phyloP scores from a whole-genome alignment of 768 basidiomycete genomes.

The Hypsizygus marmoreus region DNA sequence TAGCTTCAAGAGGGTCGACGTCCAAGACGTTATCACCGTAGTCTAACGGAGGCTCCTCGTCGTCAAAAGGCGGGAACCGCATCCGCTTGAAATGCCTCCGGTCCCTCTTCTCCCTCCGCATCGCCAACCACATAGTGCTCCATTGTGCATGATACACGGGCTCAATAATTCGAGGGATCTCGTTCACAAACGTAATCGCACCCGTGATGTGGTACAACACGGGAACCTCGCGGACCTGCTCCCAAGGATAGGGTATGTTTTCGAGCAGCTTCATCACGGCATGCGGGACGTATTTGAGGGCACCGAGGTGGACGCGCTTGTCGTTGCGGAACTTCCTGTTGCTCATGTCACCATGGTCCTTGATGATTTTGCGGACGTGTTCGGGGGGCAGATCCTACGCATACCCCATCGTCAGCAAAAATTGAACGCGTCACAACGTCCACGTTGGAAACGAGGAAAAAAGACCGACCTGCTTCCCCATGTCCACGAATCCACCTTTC shows the following conservation, averaged over 20 bases:
- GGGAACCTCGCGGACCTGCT: conserved; percentile 99
- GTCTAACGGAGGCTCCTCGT: conserved; percentile 98
- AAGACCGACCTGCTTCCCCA: conserved; percentile 80
- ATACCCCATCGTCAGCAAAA: conserved; percentile 21
- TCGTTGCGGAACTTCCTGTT: conserved; percentile 99
- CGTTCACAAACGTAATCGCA: conserved; percentile 99
- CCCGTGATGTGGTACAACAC: conserved; percentile 99
- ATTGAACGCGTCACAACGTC: conserved; percentile 4
- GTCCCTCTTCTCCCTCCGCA: conserved; percentile 98
- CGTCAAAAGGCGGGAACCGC: conserved; percentile 99
- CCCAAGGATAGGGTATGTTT: conserved; percentile 98
- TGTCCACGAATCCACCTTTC: conserved; percentile 86
- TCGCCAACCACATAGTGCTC: conserved; percentile 99
- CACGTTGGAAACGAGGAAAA: conserved; percentile 7
- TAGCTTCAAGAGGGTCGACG: conserved; percentile 96
- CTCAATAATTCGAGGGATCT: conserved; percentile 95
- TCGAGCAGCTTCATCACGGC: conserved; percentile 99
- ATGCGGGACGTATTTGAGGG: conserved; percentile 97
- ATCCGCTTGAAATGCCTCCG: conserved; percentile 99
- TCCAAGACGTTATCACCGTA: conserved; percentile 99
- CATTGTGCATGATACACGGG: conserved; percentile 99
- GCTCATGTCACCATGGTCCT: conserved; percentile 99
- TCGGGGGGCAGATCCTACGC: conserved; percentile 90
- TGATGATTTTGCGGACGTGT: conserved; percentile 98
- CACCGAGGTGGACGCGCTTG: conserved; percentile 98